Percentiles rank a stretch among this genome's conserved stretches.
These are phyloP conservation scores for Aphanomyces euteiches DNA, from an alignment of 352 stramenopile genomes.

Conservation along the genomic window DNA sequence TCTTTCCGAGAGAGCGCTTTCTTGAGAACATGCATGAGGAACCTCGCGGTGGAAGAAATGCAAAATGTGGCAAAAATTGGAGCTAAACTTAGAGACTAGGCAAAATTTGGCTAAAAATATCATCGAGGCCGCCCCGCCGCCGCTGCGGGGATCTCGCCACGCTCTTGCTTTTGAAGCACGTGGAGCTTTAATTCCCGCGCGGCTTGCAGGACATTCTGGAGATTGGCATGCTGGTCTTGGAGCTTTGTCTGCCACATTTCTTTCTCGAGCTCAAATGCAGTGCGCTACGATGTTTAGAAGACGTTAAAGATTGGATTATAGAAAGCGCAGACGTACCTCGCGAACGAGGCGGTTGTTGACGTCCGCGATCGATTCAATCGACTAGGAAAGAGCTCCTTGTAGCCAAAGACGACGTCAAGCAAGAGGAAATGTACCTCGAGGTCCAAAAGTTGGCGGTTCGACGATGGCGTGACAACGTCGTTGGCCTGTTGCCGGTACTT, in stretches of 20 bases:
- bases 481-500: neutral
- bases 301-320: neutral
- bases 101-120: too few species aligned
- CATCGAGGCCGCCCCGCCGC: neutral
- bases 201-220: slow-evolving; percentile 10
- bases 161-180: neutral
- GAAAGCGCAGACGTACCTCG: neutral
- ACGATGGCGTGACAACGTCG: too few species aligned
- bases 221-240: slow-evolving; percentile 3
- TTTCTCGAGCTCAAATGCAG: slow-evolving; percentile 7
- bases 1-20: neutral
- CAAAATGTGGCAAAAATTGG: neutral
- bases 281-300: neutral
- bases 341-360: slow-evolving; percentile 20
- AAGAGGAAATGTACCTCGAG: neutral
- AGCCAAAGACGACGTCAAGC: neutral
- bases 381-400: neutral
- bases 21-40: slow-evolving; percentile 10
- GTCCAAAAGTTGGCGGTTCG: neutral
- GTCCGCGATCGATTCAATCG: slow-evolving; percentile 1
- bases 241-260: slow-evolving; percentile 16
- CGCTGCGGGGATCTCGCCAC: neutral
- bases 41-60: neutral
- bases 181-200: slow-evolving; percentile 18
- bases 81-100: neutral